phyloP scores from a whole-genome alignment of 305 asterid species.

The Andrographis paniculata region DNA sequence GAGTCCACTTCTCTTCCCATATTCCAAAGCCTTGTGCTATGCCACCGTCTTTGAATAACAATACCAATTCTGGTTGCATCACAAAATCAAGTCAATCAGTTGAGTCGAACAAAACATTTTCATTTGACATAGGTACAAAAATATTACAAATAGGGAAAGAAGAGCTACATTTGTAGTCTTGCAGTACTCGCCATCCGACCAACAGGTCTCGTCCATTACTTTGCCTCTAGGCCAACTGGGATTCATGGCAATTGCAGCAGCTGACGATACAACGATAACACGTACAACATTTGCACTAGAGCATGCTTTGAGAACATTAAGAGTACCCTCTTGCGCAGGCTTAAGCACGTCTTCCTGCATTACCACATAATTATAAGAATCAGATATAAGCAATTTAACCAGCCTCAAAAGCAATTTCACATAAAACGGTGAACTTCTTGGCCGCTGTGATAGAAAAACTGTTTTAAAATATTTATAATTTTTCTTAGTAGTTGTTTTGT shows the following conservation, averaged over 20 bases:
- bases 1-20: constrained; percentile 45
- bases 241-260: constrained; percentile 37
- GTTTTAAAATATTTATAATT: too few relatives aligned
- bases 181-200: constrained; percentile 80
- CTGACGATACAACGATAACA: constrained; percentile 58
- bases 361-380: constrained; percentile 5
- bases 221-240: constrained; percentile 54
- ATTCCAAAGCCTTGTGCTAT: constrained; percentile 53
- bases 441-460: too few relatives aligned
- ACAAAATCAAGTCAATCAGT: constrained; percentile 7
- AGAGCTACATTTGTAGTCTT: constrained; percentile 39
- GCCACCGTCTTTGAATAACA: constrained; percentile 60
- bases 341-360: constrained; percentile 66
- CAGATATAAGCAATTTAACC: neutral
- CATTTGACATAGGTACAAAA: neutral
- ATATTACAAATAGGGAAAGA: neutral
- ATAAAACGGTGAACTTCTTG: neutral
- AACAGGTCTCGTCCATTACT: constrained; percentile 53
- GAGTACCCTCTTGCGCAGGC: constrained; percentile 63
- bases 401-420: neutral
- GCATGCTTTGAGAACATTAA: constrained; percentile 67
- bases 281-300: constrained; percentile 50
- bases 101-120: neutral
- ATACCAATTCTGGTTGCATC: constrained; percentile 58
- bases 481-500: too few relatives aligned